Evolutionary conservation across 139 green algal genomes (phyloP), one percentile per base, ranked within the genome.

Genomic region (Chlorella sorokiniana): DNA sequence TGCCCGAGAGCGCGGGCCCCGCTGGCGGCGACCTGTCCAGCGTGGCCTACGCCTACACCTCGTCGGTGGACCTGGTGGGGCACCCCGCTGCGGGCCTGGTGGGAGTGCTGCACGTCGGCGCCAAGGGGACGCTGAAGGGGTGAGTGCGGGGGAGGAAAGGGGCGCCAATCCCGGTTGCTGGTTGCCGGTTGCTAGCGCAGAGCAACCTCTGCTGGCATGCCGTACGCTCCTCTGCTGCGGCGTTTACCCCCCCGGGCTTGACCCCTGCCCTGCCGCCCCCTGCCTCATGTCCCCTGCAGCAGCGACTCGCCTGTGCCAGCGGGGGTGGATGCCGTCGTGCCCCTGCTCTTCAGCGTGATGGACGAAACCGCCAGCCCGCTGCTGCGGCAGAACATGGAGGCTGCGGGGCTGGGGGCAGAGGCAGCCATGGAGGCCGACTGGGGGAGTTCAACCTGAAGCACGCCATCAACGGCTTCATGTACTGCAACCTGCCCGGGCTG

Each of bases 21-120:
- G 78, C 37, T 0, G 25, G 52, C 3, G 29, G 27, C 23, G 87
- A 91, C 81, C 68, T 85, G 6, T 44, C 29, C 31, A 83, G 69
- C 7, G 73, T 92, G 22, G 82, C 78, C 37, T 92, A 91, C 61
- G 59, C 79, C 42, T 93, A 93, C 69, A 75, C 82, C 40, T 90
- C 83, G 31, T 86, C 76, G 33, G 86, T 91, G 0, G 84, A 91
- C 69, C 76, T 85, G 22, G 79, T 85, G 35, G 77, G 67, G 51
- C 87, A 92, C 44, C 82, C 82, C 79, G 84, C 90, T 38, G 83
- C 84, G 10, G 89, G 89, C 38, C 81, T 92, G 9, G 70, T 92
- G 2, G 89, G 89, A 27, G 69, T 83, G 23, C 25, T 89, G 45
- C 59, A 87, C 23, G 52, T 92, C 1, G 87, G 73, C 40, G 40